Conservation (phyloP, 2,329 filamentous ascomycete genomes). For the Cladorrhinum sp. region DNA sequence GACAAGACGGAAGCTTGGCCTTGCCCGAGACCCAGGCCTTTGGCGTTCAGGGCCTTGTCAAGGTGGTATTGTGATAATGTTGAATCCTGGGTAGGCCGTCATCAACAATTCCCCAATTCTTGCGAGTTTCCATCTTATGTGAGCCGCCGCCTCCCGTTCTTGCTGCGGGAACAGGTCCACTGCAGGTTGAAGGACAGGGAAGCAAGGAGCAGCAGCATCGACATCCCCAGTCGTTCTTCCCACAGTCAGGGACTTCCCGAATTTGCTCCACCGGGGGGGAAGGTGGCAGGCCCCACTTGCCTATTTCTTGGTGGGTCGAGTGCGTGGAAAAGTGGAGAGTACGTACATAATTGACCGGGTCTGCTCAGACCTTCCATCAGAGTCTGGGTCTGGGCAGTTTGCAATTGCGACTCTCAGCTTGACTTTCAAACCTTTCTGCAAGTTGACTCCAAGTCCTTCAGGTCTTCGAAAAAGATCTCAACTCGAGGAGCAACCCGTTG, state of each 20-base stretch:
- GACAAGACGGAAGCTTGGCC: not conserved
- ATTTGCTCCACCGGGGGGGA: not conserved
- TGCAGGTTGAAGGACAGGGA: no score
- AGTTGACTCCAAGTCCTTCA: not conserved
- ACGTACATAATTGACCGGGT: slow-evolving; percentile 13
- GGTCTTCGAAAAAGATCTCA: not conserved
- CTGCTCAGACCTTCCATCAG: slow-evolving; percentile 11
- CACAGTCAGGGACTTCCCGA: not conserved
- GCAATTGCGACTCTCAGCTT: not conserved
- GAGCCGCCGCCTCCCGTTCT: no score
- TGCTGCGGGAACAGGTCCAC: no score
- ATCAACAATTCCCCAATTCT: not conserved
- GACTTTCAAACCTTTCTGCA: not conserved
- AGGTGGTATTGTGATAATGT: not conserved
- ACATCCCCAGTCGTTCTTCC: not conserved
- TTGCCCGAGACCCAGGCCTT: slow-evolving; percentile 3
- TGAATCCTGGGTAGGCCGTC: not conserved
- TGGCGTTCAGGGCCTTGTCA: not conserved
- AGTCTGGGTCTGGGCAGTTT: not conserved
- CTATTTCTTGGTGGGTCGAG: slow-evolving; percentile 12
- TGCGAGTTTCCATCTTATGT: not conserved
- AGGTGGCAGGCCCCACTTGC: slow-evolving; percentile 9
- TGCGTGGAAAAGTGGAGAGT: slow-evolving; percentile 18
- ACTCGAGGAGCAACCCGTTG: not conserved
- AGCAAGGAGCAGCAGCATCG: not conserved